phyloP scores from a whole-genome alignment of 345 rosid genomes.

The Corymbia maculata region DNA sequence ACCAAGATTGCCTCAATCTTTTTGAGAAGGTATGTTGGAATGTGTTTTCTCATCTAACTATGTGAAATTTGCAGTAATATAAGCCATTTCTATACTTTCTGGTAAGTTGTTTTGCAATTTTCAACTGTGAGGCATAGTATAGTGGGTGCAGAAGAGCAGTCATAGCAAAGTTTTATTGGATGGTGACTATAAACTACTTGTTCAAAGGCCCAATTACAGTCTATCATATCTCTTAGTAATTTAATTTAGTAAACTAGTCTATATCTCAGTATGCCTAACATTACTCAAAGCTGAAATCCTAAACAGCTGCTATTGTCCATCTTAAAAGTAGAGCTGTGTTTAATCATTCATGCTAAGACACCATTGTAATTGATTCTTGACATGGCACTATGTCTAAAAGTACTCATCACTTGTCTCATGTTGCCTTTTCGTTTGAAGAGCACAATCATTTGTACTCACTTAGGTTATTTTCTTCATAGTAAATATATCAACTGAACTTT shows the following conservation, averaged over 20 bases:
- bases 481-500: background rate
- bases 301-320: background rate
- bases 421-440: background rate
- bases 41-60: background rate
- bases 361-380: background rate
- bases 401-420: background rate
- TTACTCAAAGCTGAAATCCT: background rate
- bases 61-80: background rate
- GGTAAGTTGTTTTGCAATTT: background rate
- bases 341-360: background rate
- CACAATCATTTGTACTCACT: background rate
- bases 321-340: background rate
- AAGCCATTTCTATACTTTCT: background rate
- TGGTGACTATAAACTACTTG: background rate
- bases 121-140: background rate
- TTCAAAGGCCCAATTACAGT: background rate
- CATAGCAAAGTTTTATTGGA: background rate
- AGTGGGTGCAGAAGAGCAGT: background rate
- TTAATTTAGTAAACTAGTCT: background rate
- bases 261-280: background rate
- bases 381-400: background rate
- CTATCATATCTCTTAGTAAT: background rate
- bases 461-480: background rate
- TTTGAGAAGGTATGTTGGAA: conserved; percentile 74
- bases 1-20: conserved; percentile 94